These are phyloP conservation scores for Solanum appendiculatum DNA, from an alignment of 257 asterid genomes.

Conservation along the genomic window DNA sequence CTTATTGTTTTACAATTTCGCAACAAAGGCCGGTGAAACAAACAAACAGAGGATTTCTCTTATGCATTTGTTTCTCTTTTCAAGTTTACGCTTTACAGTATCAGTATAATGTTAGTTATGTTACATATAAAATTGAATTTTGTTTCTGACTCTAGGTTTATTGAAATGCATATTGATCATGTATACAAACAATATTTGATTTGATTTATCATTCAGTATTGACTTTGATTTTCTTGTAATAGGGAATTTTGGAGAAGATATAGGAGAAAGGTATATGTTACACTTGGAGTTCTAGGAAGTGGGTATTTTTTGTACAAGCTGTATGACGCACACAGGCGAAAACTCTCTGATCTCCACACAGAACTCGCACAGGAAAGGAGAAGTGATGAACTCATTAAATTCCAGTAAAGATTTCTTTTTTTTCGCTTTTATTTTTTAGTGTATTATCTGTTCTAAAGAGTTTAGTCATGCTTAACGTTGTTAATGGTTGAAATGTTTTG, in stretches of 20 bases:
- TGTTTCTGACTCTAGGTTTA: background rate
- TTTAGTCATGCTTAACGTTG: background rate
- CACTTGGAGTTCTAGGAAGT: background rate
- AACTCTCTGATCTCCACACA: background rate
- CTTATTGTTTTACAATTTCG: too few relatives aligned
- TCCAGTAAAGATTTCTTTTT: background rate
- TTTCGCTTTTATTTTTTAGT: background rate
- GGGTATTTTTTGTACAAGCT: background rate
- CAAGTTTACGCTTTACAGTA: background rate
- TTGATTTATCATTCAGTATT: background rate
- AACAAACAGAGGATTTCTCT: background rate
- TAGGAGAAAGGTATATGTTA: background rate
- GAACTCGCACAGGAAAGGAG: background rate
- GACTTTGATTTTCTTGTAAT: background rate
- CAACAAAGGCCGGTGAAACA: background rate
- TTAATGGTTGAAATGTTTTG: background rate
- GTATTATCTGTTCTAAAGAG: background rate
- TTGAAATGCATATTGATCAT: background rate
- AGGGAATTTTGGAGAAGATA: background rate
- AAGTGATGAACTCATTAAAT: background rate
- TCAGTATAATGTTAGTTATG: background rate
- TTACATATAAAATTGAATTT: background rate
- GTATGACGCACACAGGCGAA: background rate
- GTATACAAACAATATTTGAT: background rate
- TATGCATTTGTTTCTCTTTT: background rate